A percentile compares a stretch with the other conserved stretches of the same genome.
Evolutionary conservation across 1,284 basidiomycete genomes (phyloP).

Genomic region (Malassezia arunalokei): DNA sequence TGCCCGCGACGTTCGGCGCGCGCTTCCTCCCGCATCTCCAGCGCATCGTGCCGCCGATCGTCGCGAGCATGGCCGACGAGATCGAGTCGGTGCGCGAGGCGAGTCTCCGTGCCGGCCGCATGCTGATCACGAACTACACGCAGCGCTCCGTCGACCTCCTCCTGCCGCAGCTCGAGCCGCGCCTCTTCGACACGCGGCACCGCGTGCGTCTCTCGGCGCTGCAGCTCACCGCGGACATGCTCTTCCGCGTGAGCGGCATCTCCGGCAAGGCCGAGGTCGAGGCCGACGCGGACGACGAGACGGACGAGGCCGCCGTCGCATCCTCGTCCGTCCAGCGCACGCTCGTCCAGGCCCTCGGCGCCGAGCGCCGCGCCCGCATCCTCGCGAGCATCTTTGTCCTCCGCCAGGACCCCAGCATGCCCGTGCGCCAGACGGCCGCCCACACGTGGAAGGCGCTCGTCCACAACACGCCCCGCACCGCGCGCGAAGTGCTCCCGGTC

Average conservation of each 20-base stretch:
- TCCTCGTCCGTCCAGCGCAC: slow-evolving; percentile 55
- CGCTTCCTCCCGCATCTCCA: slow-evolving; percentile 92
- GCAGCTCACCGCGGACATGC: slow-evolving; percentile 82
- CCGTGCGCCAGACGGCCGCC: slow-evolving; percentile 79
- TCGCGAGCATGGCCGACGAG: slow-evolving; percentile 79
- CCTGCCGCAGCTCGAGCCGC: slow-evolving; percentile 82
- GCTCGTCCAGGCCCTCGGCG: slow-evolving; percentile 74
- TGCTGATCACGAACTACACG: slow-evolving; percentile 95
- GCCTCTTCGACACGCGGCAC: slow-evolving; percentile 90
- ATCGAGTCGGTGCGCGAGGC: slow-evolving; percentile 84
- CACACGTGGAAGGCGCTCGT: slow-evolving; percentile 99
- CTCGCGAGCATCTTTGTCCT: slow-evolving; percentile 82
- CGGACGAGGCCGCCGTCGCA: slow-evolving; percentile 52
- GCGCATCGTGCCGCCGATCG: slow-evolving; percentile 84
- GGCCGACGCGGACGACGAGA: slow-evolving; percentile 65
- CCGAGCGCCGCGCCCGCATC: slow-evolving; percentile 77
- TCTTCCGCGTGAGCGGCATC: slow-evolving; percentile 97
- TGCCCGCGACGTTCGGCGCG: slow-evolving; percentile 83
- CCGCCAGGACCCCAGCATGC: slow-evolving; percentile 80
- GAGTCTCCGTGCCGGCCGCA: slow-evolving; percentile 95
- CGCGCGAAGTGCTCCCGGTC: slow-evolving; percentile 83
- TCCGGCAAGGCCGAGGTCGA: slow-evolving; percentile 69
- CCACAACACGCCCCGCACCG: slow-evolving; percentile 57
- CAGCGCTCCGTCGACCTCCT: slow-evolving; percentile 82
- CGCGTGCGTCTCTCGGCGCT: slow-evolving; percentile 82